These are phyloP conservation scores for Linnemannia elongata DNA, from an alignment of 192 early-diverging fungal species.

Conservation along the genomic window DNA sequence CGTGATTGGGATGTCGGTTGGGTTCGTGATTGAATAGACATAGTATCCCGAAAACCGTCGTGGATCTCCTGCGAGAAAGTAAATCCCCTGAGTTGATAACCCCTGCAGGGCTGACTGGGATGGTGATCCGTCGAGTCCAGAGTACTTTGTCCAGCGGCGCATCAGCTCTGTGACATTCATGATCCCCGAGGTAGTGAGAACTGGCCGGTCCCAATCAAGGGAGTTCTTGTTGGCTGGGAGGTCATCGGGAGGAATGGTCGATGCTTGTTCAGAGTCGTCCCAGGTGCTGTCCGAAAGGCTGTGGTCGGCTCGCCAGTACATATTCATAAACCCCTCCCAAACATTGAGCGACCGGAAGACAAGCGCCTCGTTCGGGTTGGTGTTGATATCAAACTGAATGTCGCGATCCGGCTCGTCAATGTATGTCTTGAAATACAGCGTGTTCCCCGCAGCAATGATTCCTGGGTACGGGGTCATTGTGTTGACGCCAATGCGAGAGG, in stretches of 20 bases:
- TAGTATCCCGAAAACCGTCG: conserved; percentile 55
- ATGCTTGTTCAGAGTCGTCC: conserved; percentile 21
- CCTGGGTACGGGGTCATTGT: background rate
- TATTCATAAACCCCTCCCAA: conserved; percentile 58
- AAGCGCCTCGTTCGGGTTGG: conserved; percentile 4
- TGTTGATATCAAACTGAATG: conserved; percentile 35
- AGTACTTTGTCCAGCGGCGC: conserved; percentile 32
- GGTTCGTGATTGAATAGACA: conserved; percentile 47
- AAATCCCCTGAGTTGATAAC: background rate
- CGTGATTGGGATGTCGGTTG: background rate
- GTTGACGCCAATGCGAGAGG: conserved; percentile 2
- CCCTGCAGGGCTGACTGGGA: conserved; percentile 21
- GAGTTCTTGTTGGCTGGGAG: background rate
- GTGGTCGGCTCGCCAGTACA: conserved; percentile 52
- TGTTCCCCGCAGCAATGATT: conserved; percentile 20
- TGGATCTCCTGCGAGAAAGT: conserved; percentile 35
- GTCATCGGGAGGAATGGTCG: background rate
- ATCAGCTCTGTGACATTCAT: conserved; percentile 27
- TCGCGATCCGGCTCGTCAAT: conserved; percentile 32
- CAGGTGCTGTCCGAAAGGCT: conserved; percentile 39
- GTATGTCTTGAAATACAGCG: conserved; percentile 44
- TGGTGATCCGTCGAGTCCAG: conserved; percentile 36
- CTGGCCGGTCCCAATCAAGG: conserved; percentile 1
- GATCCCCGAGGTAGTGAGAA: conserved; percentile 21
- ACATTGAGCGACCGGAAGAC: conserved; percentile 39